phyloP scores from a whole-genome alignment of 495 filamentous ascomycete genomes.

The Pyrenopolyporus hunteri region DNA sequence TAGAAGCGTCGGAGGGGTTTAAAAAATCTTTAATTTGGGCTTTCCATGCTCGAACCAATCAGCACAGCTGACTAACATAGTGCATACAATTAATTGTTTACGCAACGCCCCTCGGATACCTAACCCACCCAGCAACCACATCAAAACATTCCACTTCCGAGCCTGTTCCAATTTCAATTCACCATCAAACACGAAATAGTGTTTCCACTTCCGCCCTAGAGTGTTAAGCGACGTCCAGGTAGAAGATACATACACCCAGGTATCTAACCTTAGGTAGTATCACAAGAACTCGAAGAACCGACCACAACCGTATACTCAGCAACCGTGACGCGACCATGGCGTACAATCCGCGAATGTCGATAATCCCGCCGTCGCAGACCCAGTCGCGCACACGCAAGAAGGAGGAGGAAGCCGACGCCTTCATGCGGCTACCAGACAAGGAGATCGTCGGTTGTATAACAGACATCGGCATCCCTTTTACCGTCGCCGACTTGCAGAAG shows the following conservation, averaged over 20 bases:
- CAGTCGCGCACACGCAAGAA: constrained; percentile 68
- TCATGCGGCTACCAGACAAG: constrained; percentile 84
- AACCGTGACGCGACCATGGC: constrained; percentile 60
- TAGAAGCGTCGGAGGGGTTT: no score
- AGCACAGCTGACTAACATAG: constrained; percentile 10
- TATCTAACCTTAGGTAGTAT: no score
- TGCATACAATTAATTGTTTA: constrained; percentile 34
- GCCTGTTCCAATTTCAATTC: constrained; percentile 11
- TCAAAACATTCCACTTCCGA: constrained; percentile 26
- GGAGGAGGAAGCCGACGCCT: constrained; percentile 82
- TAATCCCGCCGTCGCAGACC: constrained; percentile 61
- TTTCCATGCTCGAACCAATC: constrained; percentile 26
- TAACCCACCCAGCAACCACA: constrained; percentile 31
- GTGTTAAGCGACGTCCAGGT: no score
- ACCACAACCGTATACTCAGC: no score
- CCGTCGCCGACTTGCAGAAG: constrained; percentile 86
- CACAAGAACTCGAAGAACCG: no score
- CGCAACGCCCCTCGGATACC: constrained; percentile 14
- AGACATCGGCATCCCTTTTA: constrained; percentile 91
- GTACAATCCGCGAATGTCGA: constrained; percentile 83
- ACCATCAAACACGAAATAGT: constrained; percentile 10
- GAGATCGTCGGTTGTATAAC: constrained; percentile 97
- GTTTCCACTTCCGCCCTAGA: background rate
- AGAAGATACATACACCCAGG: no score
- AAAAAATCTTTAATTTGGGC: no score